phyloP scores from a whole-genome alignment of 2,329 filamentous ascomycete species.

The Penicillium corylophilum region DNA sequence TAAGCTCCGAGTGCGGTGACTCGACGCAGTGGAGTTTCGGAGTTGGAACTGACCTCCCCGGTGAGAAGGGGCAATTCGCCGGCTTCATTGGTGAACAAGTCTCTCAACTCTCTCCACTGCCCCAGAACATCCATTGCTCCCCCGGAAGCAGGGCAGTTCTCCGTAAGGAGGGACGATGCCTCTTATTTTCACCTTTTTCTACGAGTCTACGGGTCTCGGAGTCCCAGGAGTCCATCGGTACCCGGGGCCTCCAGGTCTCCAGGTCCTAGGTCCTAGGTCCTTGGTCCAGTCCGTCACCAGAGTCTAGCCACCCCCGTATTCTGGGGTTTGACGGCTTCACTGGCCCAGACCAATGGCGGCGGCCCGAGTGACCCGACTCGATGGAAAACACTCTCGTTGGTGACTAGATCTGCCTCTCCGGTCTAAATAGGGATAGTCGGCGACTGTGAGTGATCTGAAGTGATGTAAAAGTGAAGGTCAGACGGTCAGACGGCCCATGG shows the following conservation, averaged over 20 bases:
- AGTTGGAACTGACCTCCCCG: slow-evolving; percentile 17
- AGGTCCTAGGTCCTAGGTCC: too few relatives aligned
- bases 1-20: slow-evolving; percentile 11
- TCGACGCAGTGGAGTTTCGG: background rate
- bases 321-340: background rate
- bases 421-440: too few relatives aligned
- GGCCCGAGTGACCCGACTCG: background rate
- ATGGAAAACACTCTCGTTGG: background rate
- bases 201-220: too few relatives aligned
- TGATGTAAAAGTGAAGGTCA: too few relatives aligned
- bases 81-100: background rate
- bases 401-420: too few relatives aligned
- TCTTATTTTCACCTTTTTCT: background rate
- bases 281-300: too few relatives aligned
- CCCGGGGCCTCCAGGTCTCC: too few relatives aligned
- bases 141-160: background rate
- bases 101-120: background rate
- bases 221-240: too few relatives aligned
- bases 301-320: too few relatives aligned
- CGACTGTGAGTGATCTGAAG: too few relatives aligned
- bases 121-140: background rate
- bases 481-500: background rate
- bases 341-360: background rate
- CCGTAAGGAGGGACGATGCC: background rate
- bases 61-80: slow-evolving; percentile 17